phyloP scores from a whole-genome alignment of 2,329 filamentous ascomycete species.

The Claviceps quebecensis region DNA sequence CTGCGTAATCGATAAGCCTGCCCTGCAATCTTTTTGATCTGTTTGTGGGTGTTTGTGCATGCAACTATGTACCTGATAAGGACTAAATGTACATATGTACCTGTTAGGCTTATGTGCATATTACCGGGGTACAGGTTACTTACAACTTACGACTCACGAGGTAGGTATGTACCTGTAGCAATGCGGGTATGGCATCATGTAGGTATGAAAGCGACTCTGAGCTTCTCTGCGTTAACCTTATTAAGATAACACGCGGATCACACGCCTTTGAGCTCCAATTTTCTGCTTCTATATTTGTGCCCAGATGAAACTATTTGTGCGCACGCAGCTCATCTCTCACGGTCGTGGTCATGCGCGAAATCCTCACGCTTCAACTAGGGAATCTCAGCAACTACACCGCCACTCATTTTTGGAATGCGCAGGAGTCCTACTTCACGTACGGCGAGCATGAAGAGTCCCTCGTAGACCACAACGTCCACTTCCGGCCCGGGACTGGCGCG shows the following conservation, averaged over 20 bases:
- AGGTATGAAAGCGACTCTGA: too few relatives aligned
- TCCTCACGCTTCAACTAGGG: slow-evolving; percentile 85
- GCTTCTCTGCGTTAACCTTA: too few relatives aligned
- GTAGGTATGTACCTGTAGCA: too few relatives aligned
- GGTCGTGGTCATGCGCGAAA: slow-evolving; percentile 62
- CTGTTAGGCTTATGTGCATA: too few relatives aligned
- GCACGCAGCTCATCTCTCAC: not conserved
- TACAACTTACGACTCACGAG: too few relatives aligned
- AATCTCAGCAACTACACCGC: slow-evolving; percentile 86
- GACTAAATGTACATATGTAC: not conserved
- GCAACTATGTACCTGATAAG: too few relatives aligned
- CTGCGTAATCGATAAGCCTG: not conserved
- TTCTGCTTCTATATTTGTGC: not conserved
- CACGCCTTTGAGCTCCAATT: not conserved
- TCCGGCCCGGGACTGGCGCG: slow-evolving; percentile 65
- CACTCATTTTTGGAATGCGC: slow-evolving; percentile 95
- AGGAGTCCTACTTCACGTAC: slow-evolving; percentile 98
- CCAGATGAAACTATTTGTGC: not conserved
- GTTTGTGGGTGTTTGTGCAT: not conserved
- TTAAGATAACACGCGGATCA: too few relatives aligned
- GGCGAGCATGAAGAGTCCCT: slow-evolving; percentile 26
- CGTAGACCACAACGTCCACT: slow-evolving; percentile 55
- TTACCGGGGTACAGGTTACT: too few relatives aligned
- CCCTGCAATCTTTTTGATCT: not conserved
- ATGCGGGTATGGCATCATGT: too few relatives aligned